Evolutionary conservation across 169 alveolate genomes (phyloP).

Genomic region (Plasmodium blacklocki): DNA sequence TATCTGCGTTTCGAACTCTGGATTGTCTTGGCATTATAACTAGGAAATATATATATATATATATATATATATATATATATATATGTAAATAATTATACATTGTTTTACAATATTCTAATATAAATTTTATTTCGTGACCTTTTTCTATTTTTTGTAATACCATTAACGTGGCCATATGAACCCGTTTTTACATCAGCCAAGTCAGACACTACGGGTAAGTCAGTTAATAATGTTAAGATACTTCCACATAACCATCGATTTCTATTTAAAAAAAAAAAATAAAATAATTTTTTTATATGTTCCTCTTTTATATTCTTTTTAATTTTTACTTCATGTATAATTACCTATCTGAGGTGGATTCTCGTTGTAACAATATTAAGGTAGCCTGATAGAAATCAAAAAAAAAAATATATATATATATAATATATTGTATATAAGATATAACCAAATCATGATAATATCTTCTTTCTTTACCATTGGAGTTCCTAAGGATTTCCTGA

Average conservation of each 20-base stretch:
- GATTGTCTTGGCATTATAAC: slow-evolving; percentile 76
- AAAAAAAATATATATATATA: not conserved
- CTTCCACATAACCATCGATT: slow-evolving; percentile 82
- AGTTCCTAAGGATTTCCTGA: slow-evolving; percentile 67
- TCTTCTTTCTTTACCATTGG: slow-evolving; percentile 44
- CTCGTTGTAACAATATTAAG: slow-evolving; percentile 62
- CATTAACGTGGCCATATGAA: slow-evolving; percentile 85
- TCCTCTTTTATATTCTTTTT: not conserved
- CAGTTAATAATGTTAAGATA: slow-evolving; percentile 82
- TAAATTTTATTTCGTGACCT: not conserved
- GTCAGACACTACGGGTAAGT: slow-evolving; percentile 83
- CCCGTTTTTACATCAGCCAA: slow-evolving; percentile 84
- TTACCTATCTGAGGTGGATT: slow-evolving; percentile 71
- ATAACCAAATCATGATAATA: not conserved
- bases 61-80: too few species aligned
- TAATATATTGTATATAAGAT: not conserved
- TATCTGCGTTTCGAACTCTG: slow-evolving; percentile 66
- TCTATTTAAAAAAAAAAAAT: slow-evolving; percentile 15
- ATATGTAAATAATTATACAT: too few species aligned
- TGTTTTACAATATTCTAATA: too few species aligned
- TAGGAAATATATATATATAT: not conserved
- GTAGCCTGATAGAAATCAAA: slow-evolving; percentile 37
- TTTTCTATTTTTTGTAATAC: slow-evolving; percentile 27
- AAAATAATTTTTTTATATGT: not conserved
- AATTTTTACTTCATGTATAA: not conserved